These are phyloP conservation scores for Nemania sp. DNA, from an alignment of 2,329 filamentous ascomycete genomes.

Conservation along the genomic window DNA sequence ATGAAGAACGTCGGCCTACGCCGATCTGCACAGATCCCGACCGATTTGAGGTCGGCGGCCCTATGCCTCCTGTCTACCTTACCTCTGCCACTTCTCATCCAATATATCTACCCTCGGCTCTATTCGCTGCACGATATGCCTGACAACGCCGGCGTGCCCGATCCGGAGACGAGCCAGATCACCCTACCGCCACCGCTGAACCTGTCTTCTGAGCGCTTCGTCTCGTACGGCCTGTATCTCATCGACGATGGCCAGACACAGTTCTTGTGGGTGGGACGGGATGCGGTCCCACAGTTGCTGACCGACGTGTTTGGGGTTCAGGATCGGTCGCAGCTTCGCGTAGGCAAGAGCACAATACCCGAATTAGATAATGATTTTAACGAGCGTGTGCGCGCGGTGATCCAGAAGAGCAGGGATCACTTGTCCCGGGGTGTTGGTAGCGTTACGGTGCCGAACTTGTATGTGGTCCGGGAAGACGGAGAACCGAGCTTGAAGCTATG, in stretches of 20 bases:
- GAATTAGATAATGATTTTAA: conserved; percentile 96
- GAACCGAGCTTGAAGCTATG: conserved; percentile 94
- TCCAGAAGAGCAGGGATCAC: conserved; percentile 91
- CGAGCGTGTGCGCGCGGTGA: conserved; percentile 84
- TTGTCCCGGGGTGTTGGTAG: conserved; percentile 85
- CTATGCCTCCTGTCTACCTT: conserved; percentile 93
- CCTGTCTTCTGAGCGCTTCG: conserved; percentile 83
- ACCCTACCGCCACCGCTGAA: conserved; percentile 83
- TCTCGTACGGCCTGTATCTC: conserved; percentile 88
- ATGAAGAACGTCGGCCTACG: conserved; percentile 96
- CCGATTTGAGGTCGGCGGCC: conserved; percentile 89
- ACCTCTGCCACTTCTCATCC: conserved; percentile 84
- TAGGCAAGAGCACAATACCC: conserved; percentile 86
- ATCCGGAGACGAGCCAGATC: conserved; percentile 85
- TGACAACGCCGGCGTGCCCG: conserved; percentile 83
- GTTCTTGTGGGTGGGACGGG: conserved; percentile 94
- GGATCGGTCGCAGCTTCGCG: conserved; percentile 81
- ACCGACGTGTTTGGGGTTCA: conserved; percentile 87
- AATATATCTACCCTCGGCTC: conserved; percentile 85
- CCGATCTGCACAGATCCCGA: conserved; percentile 91
- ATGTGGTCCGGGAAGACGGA: conserved; percentile 91
- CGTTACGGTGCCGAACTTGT: conserved; percentile 89
- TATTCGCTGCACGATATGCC: conserved; percentile 97
- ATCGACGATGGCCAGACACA: conserved; percentile 98
- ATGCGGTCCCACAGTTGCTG: conserved; percentile 87